phyloP scores from a whole-genome alignment of 2,329 filamentous ascomycete species.

The Lachnellula occidentalis region DNA sequence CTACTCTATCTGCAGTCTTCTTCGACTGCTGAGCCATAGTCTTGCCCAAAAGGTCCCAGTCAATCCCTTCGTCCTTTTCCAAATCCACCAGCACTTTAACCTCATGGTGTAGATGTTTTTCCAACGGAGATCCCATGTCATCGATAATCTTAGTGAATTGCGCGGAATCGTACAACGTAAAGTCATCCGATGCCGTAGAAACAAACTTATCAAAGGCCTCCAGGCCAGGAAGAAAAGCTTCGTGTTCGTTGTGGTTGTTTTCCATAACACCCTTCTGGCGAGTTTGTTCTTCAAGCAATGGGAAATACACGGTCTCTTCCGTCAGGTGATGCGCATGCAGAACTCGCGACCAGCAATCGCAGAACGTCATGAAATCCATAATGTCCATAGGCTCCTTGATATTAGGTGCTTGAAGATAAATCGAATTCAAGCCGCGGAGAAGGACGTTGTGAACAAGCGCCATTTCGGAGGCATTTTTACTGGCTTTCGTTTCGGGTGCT shows the following conservation, averaged over 20 bases:
- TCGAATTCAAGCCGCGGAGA: slow-evolving; percentile 35
- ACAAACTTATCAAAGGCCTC: slow-evolving; percentile 32
- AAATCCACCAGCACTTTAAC: no score
- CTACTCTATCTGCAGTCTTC: no score
- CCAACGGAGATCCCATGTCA: no score
- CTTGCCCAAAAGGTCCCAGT: no score
- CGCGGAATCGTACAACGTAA: no score
- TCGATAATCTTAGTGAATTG: no score
- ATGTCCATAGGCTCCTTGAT: slow-evolving; percentile 35
- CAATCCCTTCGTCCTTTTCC: no score
- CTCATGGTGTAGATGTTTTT: no score
- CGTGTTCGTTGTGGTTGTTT: slow-evolving; percentile 38
- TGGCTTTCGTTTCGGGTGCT: no score
- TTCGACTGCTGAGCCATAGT: no score
- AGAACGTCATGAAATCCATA: slow-evolving; percentile 26
- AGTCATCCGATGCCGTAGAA: no score
- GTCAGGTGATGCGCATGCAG: slow-evolving; percentile 35
- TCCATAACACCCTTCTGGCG: slow-evolving; percentile 36
- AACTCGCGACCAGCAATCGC: slow-evolving; percentile 18
- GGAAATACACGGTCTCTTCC: slow-evolving; percentile 38
- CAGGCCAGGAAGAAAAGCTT: slow-evolving; percentile 35
- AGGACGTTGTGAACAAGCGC: slow-evolving; percentile 34
- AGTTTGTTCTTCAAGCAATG: slow-evolving; percentile 32
- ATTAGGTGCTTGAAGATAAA: slow-evolving; percentile 33
- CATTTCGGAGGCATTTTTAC: slow-evolving; percentile 12